A percentile compares a stretch with the other conserved stretches of the same genome.
Evolutionary conservation across 2,329 filamentous ascomycete genomes (phyloP).

Genomic region (Zymoseptoria brevis): DNA sequence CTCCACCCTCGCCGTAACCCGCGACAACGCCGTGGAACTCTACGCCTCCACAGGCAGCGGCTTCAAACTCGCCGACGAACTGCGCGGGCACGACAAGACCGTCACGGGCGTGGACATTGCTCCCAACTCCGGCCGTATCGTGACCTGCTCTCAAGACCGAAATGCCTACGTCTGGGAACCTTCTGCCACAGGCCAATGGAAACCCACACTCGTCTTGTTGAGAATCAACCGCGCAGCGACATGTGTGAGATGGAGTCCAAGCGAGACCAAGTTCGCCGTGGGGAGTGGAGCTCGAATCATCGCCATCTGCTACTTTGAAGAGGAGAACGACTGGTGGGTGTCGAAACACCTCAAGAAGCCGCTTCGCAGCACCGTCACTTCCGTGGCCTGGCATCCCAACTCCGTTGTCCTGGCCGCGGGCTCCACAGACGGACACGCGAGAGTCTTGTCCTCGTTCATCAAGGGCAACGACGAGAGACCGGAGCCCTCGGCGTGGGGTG

Average conservation of each 20-base stretch:
- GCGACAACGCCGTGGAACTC: constrained; percentile 83
- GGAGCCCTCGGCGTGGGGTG: constrained; percentile 84
- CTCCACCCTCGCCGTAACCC: constrained; percentile 78
- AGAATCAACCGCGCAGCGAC: constrained; percentile 96
- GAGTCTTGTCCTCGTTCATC: constrained; percentile 92
- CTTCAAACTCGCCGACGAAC: constrained; percentile 80
- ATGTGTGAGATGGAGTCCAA: constrained; percentile 94
- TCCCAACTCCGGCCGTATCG: constrained; percentile 80
- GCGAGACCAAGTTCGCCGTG: constrained; percentile 94
- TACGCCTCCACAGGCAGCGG: constrained; percentile 61
- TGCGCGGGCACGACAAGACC: constrained; percentile 94
- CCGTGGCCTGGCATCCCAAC: constrained; percentile 94
- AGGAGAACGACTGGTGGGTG: constrained; percentile 99
- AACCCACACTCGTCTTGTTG: constrained; percentile 91
- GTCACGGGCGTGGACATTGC: constrained; percentile 96
- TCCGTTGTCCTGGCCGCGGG: constrained; percentile 89
- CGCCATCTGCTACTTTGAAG: constrained; percentile 96
- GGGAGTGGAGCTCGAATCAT: constrained; percentile 93
- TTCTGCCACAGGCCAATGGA: constrained; percentile 78
- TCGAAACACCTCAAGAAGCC: constrained; percentile 99
- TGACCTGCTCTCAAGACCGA: constrained; percentile 95
- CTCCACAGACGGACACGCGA: constrained; percentile 92
- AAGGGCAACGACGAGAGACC: constrained; percentile 86
- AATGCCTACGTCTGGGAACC: constrained; percentile 98
- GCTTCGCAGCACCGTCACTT: constrained; percentile 92